Percentiles rank a stretch among this genome's conserved stretches.
phyloP scores from a whole-genome alignment of 2,329 filamentous ascomycete genomes.

The Clonostachys rosea region DNA sequence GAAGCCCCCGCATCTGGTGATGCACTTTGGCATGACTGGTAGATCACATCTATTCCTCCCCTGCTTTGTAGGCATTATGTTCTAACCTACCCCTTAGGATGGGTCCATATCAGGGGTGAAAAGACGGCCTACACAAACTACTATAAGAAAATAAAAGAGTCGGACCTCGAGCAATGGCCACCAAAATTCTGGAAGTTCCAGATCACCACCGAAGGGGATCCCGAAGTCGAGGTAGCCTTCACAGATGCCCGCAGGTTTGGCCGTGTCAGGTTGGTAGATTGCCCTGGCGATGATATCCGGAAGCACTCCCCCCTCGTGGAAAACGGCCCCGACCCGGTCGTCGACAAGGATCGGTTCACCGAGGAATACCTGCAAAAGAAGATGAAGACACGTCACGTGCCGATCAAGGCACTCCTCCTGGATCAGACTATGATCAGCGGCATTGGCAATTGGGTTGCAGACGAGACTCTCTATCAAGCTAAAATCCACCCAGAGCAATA shows the following conservation, averaged over 20 bases:
- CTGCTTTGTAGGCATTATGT: constrained; percentile 4
- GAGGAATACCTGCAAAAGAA: constrained; percentile 69
- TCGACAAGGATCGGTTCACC: constrained; percentile 74
- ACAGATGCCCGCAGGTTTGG: constrained; percentile 77
- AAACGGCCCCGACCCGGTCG: constrained; percentile 89
- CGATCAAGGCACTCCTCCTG: constrained; percentile 82
- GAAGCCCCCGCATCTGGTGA: constrained; percentile 77
- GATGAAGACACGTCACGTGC: constrained; percentile 72
- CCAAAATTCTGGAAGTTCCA: constrained; percentile 88
- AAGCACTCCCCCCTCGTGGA: constrained; percentile 75
- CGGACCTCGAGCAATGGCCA: constrained; percentile 67
- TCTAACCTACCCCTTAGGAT: constrained; percentile 42
- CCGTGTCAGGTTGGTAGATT: constrained; percentile 78
- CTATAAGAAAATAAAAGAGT: constrained; percentile 66
- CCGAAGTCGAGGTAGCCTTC: constrained; percentile 65
- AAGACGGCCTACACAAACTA: constrained; percentile 76
- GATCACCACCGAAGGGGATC: constrained; percentile 55
- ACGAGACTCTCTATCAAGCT: constrained; percentile 89
- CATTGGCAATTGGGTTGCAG: constrained; percentile 95
- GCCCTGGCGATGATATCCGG: constrained; percentile 70
- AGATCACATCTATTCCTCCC: constrained; percentile 2
- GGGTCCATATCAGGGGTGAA: constrained; percentile 82
- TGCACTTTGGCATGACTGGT: constrained; percentile 79
- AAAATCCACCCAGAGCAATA: constrained; percentile 90
- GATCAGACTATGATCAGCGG: constrained; percentile 88